Evolutionary conservation across 352 stramenopile species (phyloP).

Genomic region (Aphanomyces euteiches): DNA sequence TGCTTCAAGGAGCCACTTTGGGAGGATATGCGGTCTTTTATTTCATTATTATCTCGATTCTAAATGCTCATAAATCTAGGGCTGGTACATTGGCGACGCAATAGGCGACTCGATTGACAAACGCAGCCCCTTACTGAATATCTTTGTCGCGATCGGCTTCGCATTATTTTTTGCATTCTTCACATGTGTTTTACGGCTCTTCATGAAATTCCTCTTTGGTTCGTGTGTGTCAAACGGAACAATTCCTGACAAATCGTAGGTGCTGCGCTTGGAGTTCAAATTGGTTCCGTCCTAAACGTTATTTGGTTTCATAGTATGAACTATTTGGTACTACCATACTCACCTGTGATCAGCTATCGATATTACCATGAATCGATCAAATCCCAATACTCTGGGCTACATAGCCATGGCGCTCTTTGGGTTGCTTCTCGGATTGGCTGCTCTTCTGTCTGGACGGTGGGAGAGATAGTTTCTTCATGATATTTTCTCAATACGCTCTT

Average conservation of each 20-base stretch:
- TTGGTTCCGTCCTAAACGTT: constrained; percentile 29
- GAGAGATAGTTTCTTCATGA: neutral
- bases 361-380: neutral
- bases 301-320: constrained; percentile 24
- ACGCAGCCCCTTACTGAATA: constrained; percentile 10
- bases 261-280: constrained; percentile 18
- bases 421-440: neutral
- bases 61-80: neutral
- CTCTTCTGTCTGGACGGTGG: constrained; percentile 11
- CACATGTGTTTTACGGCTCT: constrained; percentile 4
- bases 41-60: neutral
- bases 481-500: neutral
- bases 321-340: too few relatives aligned
- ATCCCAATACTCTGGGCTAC: constrained; percentile 23
- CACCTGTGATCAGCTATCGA: constrained; percentile 1
- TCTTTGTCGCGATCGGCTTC: constrained; percentile 1
- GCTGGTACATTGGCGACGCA: constrained; percentile 16
- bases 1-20: constrained; percentile 20
- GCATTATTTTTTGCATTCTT: constrained; percentile 12
- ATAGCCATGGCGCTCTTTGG: constrained; percentile 19
- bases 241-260: neutral
- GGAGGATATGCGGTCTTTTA: neutral
- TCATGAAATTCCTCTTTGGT: constrained; percentile 30
- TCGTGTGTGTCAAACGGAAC: too few relatives aligned
- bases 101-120: constrained; percentile 17